Conservation (phyloP, 805 yeast genomes). For the Myxozyma sirexii region DNA sequence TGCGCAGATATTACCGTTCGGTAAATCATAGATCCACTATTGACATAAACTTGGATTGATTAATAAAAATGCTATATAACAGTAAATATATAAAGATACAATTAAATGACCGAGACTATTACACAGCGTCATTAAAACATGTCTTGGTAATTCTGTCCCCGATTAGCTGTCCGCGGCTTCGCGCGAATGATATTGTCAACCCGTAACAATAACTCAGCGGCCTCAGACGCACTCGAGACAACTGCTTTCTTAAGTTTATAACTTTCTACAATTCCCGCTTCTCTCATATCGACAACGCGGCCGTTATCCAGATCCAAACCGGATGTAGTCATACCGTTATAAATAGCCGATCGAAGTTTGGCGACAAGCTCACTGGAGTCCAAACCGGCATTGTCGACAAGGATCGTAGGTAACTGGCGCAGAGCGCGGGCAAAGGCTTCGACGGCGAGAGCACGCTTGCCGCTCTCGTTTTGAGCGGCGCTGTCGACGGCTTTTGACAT, state of each 20-base stretch:
- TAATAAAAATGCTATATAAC: neutral
- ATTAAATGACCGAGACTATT: neutral
- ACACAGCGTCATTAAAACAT: constrained; percentile 7
- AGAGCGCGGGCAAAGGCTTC: constrained; percentile 93
- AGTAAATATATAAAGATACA: neutral
- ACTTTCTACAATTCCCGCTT: constrained; percentile 88
- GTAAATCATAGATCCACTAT: no score
- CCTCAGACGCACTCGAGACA: constrained; percentile 95
- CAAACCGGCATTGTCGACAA: constrained; percentile 96
- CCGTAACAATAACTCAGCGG: constrained; percentile 91
- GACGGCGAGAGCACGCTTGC: constrained; percentile 90
- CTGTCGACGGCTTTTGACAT: constrained; percentile 97
- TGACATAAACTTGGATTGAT: no score
- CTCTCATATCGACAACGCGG: constrained; percentile 88
- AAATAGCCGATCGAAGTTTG: constrained; percentile 84
- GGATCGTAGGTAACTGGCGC: constrained; percentile 90
- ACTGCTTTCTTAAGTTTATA: constrained; percentile 91
- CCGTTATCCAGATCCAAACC: constrained; percentile 90
- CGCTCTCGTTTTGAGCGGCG: constrained; percentile 86
- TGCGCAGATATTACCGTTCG: no score
- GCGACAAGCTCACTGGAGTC: constrained; percentile 92
- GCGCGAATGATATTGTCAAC: constrained; percentile 97
- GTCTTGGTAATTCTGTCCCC: constrained; percentile 17
- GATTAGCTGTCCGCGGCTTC: constrained; percentile 75
- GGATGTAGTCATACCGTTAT: constrained; percentile 87